phyloP scores from a whole-genome alignment of 345 rosid genomes.

The Arabidopsis suecica region DNA sequence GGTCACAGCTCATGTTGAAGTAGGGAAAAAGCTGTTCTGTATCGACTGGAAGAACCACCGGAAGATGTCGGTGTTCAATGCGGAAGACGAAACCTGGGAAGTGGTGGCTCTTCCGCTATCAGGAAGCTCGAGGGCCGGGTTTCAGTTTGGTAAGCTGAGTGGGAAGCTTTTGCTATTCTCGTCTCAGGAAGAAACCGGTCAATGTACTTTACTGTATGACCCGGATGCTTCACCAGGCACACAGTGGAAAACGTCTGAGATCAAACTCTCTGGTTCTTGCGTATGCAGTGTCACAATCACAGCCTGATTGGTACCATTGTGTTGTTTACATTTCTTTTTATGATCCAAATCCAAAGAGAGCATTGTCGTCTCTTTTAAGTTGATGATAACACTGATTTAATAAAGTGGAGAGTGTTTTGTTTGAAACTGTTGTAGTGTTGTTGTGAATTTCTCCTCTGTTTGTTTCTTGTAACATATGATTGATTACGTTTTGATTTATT shows the following conservation, averaged over 20 bases:
- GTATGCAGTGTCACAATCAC: slow-evolving; percentile 73
- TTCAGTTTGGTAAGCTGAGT: slow-evolving; percentile 74
- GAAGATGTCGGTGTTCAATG: slow-evolving; percentile 72
- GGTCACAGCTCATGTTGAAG: slow-evolving; percentile 92
- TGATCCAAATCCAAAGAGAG: slow-evolving; percentile 28
- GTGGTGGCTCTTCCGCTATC: slow-evolving; percentile 76
- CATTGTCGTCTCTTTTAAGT: not conserved
- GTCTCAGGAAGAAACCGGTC: slow-evolving; percentile 54
- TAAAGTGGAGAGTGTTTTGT: slow-evolving; percentile 26
- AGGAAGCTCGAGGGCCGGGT: slow-evolving; percentile 68
- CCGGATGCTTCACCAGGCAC: slow-evolving; percentile 72
- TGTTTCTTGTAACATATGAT: slow-evolving; percentile 38
- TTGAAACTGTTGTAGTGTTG: slow-evolving; percentile 11
- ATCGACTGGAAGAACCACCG: slow-evolving; percentile 92
- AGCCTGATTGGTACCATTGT: slow-evolving; percentile 53
- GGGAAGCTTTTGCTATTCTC: slow-evolving; percentile 84
- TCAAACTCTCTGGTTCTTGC: slow-evolving; percentile 77
- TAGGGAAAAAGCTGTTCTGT: slow-evolving; percentile 78
- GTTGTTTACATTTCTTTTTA: slow-evolving; percentile 11
- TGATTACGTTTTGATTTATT: slow-evolving; percentile 25
- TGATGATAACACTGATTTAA: slow-evolving; percentile 10
- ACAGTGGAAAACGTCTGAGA: slow-evolving; percentile 72
- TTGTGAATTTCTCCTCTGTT: slow-evolving; percentile 1
- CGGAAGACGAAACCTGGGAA: slow-evolving; percentile 72
- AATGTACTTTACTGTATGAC: slow-evolving; percentile 68